These are phyloP conservation scores for Alloteropsis angusta DNA, from an alignment of 202 grass and related monocot genomes.

Conservation along the genomic window DNA sequence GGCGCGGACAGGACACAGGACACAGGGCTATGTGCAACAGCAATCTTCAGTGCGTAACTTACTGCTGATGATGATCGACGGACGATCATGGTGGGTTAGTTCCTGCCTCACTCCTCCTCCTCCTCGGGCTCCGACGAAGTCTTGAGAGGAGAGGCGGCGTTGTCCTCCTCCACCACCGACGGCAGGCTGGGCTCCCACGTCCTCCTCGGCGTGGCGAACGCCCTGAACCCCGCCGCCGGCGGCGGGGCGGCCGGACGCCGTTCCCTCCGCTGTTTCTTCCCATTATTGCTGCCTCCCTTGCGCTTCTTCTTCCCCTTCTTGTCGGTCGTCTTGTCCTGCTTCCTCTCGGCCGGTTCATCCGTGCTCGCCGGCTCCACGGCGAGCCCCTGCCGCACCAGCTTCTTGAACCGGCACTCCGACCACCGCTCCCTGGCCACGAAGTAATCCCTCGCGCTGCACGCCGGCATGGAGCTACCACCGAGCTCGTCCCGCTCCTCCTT, in stretches of 20 bases:
- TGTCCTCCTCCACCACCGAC: conserved; percentile 31
- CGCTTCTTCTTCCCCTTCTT: not conserved
- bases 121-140: not conserved
- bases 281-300: not conserved
- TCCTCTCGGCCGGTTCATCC: not conserved
- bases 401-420: conserved; percentile 4
- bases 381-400: conserved; percentile 6
- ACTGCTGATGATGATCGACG: too few species aligned
- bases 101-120: too few species aligned
- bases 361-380: not conserved
- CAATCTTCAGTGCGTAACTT: not conserved
- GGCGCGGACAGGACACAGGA: not conserved
- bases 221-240: not conserved
- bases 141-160: not conserved
- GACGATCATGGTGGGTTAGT: not conserved
- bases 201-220: not conserved
- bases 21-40: not conserved
- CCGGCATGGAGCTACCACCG: not conserved
- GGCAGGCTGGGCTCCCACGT: conserved; percentile 46
- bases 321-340: not conserved
- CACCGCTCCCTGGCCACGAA: conserved; percentile 25
- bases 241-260: not conserved
- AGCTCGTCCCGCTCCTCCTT: not conserved
- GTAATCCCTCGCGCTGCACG: conserved; percentile 29
- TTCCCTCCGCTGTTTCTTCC: not conserved